phyloP scores from a whole-genome alignment of 2,329 filamentous ascomycete genomes.

The Fusarium beomiforme region DNA sequence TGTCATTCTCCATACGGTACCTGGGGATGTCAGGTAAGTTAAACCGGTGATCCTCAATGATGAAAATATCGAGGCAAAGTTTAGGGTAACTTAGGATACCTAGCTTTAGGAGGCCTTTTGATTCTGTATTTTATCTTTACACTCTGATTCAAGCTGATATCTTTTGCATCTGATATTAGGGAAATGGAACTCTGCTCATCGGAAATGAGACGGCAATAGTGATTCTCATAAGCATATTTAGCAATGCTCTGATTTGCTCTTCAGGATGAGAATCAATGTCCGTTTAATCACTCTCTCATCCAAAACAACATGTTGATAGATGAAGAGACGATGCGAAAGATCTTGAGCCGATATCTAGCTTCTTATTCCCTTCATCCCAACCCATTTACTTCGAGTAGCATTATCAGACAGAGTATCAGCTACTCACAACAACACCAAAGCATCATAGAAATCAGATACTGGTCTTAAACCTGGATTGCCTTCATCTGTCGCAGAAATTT shows the following conservation, averaged over 20 bases:
- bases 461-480: conserved; percentile 18
- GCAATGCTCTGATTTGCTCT: conserved; percentile 23
- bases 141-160: too few species aligned
- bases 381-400: neutral
- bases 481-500: conserved; percentile 37
- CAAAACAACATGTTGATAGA: neutral
- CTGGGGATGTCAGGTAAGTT: neutral
- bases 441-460: neutral
- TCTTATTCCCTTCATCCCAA: too few species aligned
- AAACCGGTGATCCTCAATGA: too few species aligned
- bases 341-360: neutral
- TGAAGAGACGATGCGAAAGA: neutral
- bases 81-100: too few species aligned
- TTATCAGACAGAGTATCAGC: neutral
- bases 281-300: neutral
- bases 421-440: neutral
- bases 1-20: neutral
- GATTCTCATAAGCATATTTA: conserved; percentile 25
- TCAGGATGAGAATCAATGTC: neutral
- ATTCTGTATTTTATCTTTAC: too few species aligned
- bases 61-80: too few species aligned
- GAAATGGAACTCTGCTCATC: neutral
- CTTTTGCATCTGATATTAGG: too few species aligned
- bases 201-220: conserved; percentile 17
- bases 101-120: too few species aligned